phyloP scores from a whole-genome alignment of 2,329 filamentous ascomycete species.

The Boeremia exigua region DNA sequence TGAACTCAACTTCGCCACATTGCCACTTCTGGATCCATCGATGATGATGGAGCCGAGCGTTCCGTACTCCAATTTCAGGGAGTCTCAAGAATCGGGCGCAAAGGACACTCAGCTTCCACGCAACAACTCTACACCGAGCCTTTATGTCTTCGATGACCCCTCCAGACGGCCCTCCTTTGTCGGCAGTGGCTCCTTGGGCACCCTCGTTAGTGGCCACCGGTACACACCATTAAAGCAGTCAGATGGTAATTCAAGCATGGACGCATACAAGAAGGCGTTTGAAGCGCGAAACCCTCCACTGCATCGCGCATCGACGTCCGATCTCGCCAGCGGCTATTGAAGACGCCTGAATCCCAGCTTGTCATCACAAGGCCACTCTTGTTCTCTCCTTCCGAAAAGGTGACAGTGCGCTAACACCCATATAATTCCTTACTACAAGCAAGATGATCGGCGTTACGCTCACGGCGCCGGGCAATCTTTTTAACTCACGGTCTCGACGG shows the following conservation, averaged over 20 bases:
- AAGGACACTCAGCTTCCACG: neutral
- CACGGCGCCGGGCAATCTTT: neutral
- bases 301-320: conserved; percentile 25
- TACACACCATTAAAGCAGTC: conserved; percentile 16
- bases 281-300: neutral
- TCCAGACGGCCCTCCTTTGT: neutral
- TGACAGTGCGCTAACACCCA: neutral
- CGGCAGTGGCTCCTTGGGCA: neutral
- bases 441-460: neutral
- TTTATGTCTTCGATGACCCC: neutral
- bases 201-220: conserved; percentile 4
- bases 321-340: conserved; percentile 25
- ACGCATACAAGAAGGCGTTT: conserved; percentile 13
- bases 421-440: neutral
- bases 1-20: conserved; percentile 35
- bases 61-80: conserved; percentile 23
- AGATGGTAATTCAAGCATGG: conserved; percentile 2
- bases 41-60: conserved; percentile 25
- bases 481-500: no score
- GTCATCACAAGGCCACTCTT: neutral
- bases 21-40: conserved; percentile 27
- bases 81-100: conserved; percentile 19
- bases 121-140: conserved; percentile 2
- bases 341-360: neutral
- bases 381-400: no score